Percentiles rank a stretch among this genome's conserved stretches.
These are phyloP conservation scores for Fusarium equiseti DNA, from an alignment of 2,329 filamentous ascomycete species.

Conservation along the genomic window DNA sequence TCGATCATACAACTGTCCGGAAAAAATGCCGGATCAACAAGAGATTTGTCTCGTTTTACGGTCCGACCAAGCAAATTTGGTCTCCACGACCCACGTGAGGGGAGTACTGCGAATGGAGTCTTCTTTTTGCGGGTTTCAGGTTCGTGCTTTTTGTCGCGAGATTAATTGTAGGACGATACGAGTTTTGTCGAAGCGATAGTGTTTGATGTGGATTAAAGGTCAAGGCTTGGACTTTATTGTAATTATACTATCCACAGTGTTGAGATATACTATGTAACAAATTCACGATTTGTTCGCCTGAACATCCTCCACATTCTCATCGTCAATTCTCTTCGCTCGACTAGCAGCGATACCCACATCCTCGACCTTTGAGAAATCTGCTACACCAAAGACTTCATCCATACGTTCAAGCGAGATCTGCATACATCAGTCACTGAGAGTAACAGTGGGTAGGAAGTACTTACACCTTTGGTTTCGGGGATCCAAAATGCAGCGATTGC, in stretches of 20 bases:
- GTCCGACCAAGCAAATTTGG: background rate
- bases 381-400: constrained; percentile 34
- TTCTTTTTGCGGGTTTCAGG: background rate
- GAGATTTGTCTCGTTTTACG: background rate
- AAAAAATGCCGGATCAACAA: background rate
- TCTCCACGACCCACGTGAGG: background rate
- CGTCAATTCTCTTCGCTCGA: constrained; percentile 19
- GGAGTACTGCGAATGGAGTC: background rate
- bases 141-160: background rate
- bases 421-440: background rate
- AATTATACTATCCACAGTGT: background rate
- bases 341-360: constrained; percentile 27
- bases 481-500: constrained; percentile 60
- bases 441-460: background rate
- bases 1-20: background rate
- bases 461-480: constrained; percentile 70
- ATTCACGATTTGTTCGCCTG: background rate
- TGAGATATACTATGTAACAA: background rate
- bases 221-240: no score
- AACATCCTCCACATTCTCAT: constrained; percentile 25
- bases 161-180: background rate
- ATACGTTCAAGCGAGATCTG: constrained; percentile 39
- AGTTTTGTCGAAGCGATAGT: background rate
- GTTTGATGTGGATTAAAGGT: background rate
- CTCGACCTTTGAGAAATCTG: constrained; percentile 35